A percentile compares a stretch with the other conserved stretches of the same genome.
Conservation (phyloP, 2,329 filamentous ascomycete genomes). For the Metarhizium humberi region DNA sequence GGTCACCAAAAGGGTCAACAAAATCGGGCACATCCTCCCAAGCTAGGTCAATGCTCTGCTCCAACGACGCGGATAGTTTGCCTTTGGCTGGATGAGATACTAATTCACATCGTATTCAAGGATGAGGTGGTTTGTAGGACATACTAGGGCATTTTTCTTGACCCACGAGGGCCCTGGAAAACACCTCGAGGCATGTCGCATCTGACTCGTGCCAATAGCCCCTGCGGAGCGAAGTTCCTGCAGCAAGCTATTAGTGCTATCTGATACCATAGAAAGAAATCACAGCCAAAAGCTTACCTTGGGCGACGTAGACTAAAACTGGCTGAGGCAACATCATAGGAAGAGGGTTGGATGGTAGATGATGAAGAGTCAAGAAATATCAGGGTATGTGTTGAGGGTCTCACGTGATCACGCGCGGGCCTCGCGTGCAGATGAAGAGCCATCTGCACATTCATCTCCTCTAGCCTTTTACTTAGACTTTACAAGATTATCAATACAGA, state of each 20-base stretch:
- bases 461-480: too few species aligned
- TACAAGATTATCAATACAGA: too few species aligned
- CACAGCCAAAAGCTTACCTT: conserved; percentile 6
- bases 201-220: conserved; percentile 5
- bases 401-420: too few species aligned
- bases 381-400: too few species aligned
- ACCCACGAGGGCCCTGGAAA: conserved; percentile 5
- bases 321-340: conserved; percentile 7
- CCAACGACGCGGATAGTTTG: conserved; percentile 5
- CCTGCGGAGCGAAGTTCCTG: conserved; percentile 6
- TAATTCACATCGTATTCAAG: background rate
- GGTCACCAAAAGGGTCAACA: conserved; percentile 14
- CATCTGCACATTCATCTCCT: too few species aligned
- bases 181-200: conserved; percentile 7
- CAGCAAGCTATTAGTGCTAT: conserved; percentile 7
- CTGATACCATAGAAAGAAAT: background rate
- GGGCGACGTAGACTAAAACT: conserved; percentile 8
- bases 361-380: background rate
- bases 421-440: too few species aligned
- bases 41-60: conserved; percentile 3
- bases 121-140: background rate
- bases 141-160: conserved; percentile 9
- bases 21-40: conserved; percentile 11
- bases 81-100: conserved; percentile 3
- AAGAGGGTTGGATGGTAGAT: conserved; percentile 2